Evolutionary conservation across 192 early-diverging fungal species (phyloP).

Genomic region (Backusella westeae): DNA sequence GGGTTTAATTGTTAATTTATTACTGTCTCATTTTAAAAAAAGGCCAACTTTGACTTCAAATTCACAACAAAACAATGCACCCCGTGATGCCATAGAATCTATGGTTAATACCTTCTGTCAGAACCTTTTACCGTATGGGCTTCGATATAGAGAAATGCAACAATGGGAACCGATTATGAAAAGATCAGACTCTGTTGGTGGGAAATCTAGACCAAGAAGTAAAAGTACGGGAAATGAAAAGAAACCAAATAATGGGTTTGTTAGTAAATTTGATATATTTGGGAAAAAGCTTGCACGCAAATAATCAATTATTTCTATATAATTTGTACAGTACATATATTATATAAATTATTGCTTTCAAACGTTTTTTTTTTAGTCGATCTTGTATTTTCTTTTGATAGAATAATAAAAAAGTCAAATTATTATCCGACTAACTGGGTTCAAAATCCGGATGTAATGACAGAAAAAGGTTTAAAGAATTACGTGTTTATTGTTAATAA

Average conservation of each 20-base stretch:
- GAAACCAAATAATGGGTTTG: background rate
- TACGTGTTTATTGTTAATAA: conserved; percentile 1
- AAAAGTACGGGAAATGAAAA: conserved; percentile 2
- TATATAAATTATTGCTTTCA: background rate
- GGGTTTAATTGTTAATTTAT: conserved; percentile 4
- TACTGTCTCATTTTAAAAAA: conserved; percentile 5
- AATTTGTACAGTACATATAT: background rate
- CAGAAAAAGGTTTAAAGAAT: background rate
- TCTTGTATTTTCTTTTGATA: background rate
- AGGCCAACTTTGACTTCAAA: background rate
- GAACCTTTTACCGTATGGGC: background rate
- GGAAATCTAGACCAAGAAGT: background rate
- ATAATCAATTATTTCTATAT: background rate
- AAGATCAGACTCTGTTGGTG: background rate
- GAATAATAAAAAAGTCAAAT: background rate
- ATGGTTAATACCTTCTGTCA: conserved; percentile 9
- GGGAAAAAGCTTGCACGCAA: conserved; percentile 5
- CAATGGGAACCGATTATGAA: background rate
- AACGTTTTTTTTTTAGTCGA: background rate
- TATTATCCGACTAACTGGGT: background rate
- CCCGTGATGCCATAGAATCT: background rate
- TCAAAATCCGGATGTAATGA: background rate
- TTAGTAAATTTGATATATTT: background rate
- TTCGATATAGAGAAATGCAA: background rate
- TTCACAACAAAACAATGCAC: background rate